Conservation (phyloP, 768 basidiomycete genomes). For the Neoboletus magnificus region DNA sequence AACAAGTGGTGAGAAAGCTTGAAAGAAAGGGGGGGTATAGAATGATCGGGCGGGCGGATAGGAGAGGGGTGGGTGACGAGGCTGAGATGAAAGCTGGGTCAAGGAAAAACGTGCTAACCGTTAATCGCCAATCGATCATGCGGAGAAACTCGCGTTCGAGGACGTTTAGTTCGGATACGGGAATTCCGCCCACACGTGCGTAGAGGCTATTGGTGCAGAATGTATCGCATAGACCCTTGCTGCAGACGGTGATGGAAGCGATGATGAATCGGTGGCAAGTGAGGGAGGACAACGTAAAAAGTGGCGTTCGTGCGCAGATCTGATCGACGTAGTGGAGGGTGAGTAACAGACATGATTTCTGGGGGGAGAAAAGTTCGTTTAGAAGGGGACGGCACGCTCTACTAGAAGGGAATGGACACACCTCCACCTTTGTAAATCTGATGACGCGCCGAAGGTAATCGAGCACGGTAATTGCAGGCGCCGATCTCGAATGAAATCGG, state of each 20-base stretch:
- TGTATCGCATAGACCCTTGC: constrained; percentile 92
- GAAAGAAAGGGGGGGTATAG: background rate
- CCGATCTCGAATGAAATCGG: constrained; percentile 92
- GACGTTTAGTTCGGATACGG: constrained; percentile 85
- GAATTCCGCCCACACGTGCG: constrained; percentile 94
- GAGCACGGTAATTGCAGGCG: constrained; percentile 81
- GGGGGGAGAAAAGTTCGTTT: background rate
- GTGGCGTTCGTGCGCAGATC: constrained; percentile 81
- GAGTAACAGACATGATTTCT: constrained; percentile 80
- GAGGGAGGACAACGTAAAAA: constrained; percentile 91
- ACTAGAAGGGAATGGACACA: constrained; percentile 33
- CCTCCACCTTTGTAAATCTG: constrained; percentile 94
- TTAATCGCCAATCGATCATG: constrained; percentile 92
- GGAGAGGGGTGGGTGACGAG: constrained; percentile 7
- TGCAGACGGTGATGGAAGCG: constrained; percentile 85
- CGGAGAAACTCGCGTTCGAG: constrained; percentile 92
- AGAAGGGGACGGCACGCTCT: constrained; percentile 1
- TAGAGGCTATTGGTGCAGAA: constrained; percentile 96
- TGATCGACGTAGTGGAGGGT: constrained; percentile 90
- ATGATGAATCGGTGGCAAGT: constrained; percentile 98
- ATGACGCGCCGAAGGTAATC: constrained; percentile 96
- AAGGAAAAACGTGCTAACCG: constrained; percentile 58
- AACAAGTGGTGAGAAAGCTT: constrained; percentile 7
- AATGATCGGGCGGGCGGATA: constrained; percentile 2
- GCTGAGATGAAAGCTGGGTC: constrained; percentile 6